Evolutionary conservation across 2,329 filamentous ascomycete species (phyloP).

Genomic region (Sporothrix pseudoabietina): DNA sequence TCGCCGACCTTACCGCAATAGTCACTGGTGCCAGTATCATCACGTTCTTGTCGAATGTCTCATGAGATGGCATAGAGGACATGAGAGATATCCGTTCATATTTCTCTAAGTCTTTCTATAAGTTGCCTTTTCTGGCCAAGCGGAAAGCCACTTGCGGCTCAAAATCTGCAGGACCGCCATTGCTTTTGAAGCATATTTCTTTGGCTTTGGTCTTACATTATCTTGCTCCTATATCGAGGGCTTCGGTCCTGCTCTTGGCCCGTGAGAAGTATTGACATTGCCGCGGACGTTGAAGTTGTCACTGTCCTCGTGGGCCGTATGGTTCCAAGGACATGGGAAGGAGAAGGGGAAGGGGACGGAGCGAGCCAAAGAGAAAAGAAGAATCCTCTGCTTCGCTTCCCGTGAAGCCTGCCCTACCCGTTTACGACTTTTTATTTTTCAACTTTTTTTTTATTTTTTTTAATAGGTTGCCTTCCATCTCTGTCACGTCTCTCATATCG

Average conservation of each 20-base stretch:
- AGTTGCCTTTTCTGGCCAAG: not conserved
- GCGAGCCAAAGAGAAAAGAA: not conserved
- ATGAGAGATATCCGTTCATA: not conserved
- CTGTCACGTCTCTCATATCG: not conserved
- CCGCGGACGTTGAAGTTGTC: not conserved
- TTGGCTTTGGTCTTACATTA: not conserved
- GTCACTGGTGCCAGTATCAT: too few species aligned
- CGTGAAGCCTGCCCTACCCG: not conserved
- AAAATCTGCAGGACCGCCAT: not conserved
- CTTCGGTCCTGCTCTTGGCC: too few species aligned
- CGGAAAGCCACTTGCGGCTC: not conserved
- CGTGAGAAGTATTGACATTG: not conserved
- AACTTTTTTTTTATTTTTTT: not conserved
- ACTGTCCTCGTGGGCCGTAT: not conserved
- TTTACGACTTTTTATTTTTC: not conserved
- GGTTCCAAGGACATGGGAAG: not conserved
- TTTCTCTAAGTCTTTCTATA: constrained; percentile 3
- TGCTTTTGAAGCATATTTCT: not conserved
- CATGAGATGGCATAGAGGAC: not conserved
- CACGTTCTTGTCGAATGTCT: not conserved
- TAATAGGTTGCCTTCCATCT: not conserved
- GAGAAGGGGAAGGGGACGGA: not conserved
- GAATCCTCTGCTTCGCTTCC: not conserved
- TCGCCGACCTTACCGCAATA: not conserved
- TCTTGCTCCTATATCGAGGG: not conserved